Base-by-base conservation (phyloP, 495 filamentous ascomycete species). In the Tuber microsphaerosporum region DNA sequence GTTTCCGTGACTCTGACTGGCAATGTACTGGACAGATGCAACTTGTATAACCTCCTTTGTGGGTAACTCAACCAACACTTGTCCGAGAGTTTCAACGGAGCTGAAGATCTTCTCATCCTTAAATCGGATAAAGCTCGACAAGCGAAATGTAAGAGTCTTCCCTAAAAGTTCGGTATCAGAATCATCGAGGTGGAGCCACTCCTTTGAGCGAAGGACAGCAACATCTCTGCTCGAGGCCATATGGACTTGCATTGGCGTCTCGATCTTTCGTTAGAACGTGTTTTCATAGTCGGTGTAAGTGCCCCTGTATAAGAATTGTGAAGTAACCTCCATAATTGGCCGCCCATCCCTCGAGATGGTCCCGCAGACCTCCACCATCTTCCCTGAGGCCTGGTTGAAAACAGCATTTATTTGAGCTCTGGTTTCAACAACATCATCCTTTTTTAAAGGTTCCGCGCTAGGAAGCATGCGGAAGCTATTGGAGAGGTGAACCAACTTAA, bases 311-410 rank as follows among this genome's bases (percentile, higher is more conserved):
- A 99, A 84, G 88, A 99, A 99, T 84, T 98, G 95, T 71, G 93
- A 97, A 20, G 93, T 97, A 22, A 99, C 95, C 82, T 98, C 93
- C 96, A 99, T 99, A 75, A 98, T 93, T n/a, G 93, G 87, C 79
- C 91, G 81, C 71, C 93, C 92, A 65, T 96, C 89, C 34, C 96
- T 90, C 73, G 89, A 91, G 81, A 99, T 97, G 10, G 95, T 98
- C 75, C 95, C 95, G 82, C 94, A 97, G 34, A 99, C 94, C 84
- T 98, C 96, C 14, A 99, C 95, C 93, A 98, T 97, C 88, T 99
- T 99, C 71, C 95, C 95, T 65, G 95, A 94, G 46, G 97, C 94
- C 82, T 97, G 93, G 84, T 98, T 98, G 87, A 99, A 91, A 74
- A 99, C 94, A 31, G 95, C 93, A 81, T 98, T 97, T 86, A 98